Evolutionary conservation across 495 filamentous ascomycete species (phyloP).

Genomic region (Tuber borchii): DNA sequence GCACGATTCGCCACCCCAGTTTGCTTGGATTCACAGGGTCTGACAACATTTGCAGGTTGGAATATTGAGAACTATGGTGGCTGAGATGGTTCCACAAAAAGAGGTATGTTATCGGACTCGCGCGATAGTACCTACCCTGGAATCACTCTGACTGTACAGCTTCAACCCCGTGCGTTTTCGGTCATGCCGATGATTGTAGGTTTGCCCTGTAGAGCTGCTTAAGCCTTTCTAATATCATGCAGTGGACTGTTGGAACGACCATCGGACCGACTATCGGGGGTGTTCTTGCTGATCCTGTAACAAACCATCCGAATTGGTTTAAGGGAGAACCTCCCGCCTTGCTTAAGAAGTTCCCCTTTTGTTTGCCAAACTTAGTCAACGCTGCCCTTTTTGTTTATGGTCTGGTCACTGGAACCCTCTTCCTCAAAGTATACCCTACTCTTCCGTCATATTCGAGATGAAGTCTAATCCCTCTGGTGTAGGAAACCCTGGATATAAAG

Average conservation of each 20-base stretch:
- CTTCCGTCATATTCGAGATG: not conserved
- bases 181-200: constrained; percentile 67
- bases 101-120: constrained; percentile 35
- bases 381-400: constrained; percentile 65
- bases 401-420: constrained; percentile 59
- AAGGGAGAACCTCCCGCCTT: constrained; percentile 53
- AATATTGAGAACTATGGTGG: constrained; percentile 75
- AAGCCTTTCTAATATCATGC: constrained; percentile 8
- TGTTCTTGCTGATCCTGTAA: constrained; percentile 68
- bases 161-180: constrained; percentile 72
- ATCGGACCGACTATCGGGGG: constrained; percentile 86
- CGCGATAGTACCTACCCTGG: not conserved
- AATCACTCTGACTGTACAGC: constrained; percentile 62
- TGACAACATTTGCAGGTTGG: constrained; percentile 47
- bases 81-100: constrained; percentile 60
- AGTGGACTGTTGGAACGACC: constrained; percentile 75
- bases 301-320: constrained; percentile 62
- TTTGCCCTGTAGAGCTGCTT: constrained; percentile 53
- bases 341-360: constrained; percentile 69
- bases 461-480: not conserved
- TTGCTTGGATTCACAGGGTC: not conserved
- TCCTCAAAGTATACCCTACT: constrained; percentile 47
- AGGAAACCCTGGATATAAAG: constrained; percentile 53
- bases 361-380: constrained; percentile 72
- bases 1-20: constrained; percentile 33